Evolutionary conservation across 345 rosid genomes (phyloP), one percentile per base, ranked within the genome.

Genomic region (Hypericum perforatum): DNA sequence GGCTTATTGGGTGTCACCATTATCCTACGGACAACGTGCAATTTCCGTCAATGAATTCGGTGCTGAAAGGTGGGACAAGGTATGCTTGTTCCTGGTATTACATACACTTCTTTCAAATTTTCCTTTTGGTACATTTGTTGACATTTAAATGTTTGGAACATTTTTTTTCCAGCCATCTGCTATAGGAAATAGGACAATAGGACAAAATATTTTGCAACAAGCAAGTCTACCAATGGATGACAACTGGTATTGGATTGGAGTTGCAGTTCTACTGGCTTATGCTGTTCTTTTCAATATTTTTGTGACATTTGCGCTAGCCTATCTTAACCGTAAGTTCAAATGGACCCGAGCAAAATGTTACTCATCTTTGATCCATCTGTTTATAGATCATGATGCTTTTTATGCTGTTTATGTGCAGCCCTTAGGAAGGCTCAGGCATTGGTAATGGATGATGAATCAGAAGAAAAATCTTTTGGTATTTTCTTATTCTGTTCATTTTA

Each of bases 1-100:
- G 97, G 97, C 76, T n/a, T 84, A 66, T 68, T 90, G 97, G 97
- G 13, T 90, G 45, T 86, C 97, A 9, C 95, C 97, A 1, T 54
- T 90, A 61, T 70, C 94, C 16, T 90, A 90, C 63, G 91, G 70
- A 39, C 95, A 86, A 61, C 74, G 83, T 37, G 94, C 95, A 49
- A 63, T 90, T 57, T 73, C 82, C 41, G 91, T 82, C 22, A 90
- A 90, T 62, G 97, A 90, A 63, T 90, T 90, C 70, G 65, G 76
- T 44, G 91, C 94, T 54, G 50, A 79, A 22, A 75, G 94, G 71
- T 90, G 97, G 97, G 70, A 62, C 62, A 41, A 69, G 89, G 97
- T 86, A 40, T 16, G 52, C 49, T 41, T 22, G 6, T 47, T 14
- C 36, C 22, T 42, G 60, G 9, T 56, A 37, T 56, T 52, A 42